Base-by-base conservation (phyloP, 2,329 filamentous ascomycete genomes). In the Colletotrichum tabaci region DNA sequence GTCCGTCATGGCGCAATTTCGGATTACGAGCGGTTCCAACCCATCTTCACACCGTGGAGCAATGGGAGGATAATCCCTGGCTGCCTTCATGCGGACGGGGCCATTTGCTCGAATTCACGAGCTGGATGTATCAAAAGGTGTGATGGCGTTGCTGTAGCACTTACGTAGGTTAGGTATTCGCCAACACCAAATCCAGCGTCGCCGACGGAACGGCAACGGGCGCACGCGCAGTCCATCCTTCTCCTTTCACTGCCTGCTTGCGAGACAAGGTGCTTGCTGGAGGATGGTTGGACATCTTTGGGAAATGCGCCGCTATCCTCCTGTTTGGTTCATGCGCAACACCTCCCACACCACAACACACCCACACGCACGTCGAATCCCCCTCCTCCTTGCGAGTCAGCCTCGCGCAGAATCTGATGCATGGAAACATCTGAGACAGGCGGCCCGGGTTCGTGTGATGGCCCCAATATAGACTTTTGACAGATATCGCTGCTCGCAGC, bases 391-490 rank as follows among this genome's bases (percentile, higher is more conserved):
- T 53, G 46, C 58, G 68, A 71, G 68, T 71, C 68, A 71, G 57
- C 50, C 44, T 15, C 68, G 13, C 58, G 68, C 68, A 71, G 64
- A 58, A 71, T 40, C 52, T 62, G 57, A 63, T 62, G 65, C 64
- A 68, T 52, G 46, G 46, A 58, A 68, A 57, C 38, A 46, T 71
- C 68, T 63, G 64, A 67, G 68, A 71, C 58, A 53, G 58, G 26
- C 52, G 68, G 58, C 57, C 68, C 52, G 26, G 65, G 52, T 62
- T 62, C 49, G 52, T 58, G 65, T 67, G 44, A 71, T 67, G 65
- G 58, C 50, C 21, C 68, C 57, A 58, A 63, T 53, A 42, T 69
- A 67, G 46, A 35, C 57, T 71, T 62, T 56, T 63, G 57, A 40
- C 64, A 63, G 68, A 47, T 50, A 58, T 35, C 57, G 44, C 52